Base-by-base conservation (phyloP, 1,284 basidiomycete genomes). In the Apiotrichum mycotoxinovorans region DNA sequence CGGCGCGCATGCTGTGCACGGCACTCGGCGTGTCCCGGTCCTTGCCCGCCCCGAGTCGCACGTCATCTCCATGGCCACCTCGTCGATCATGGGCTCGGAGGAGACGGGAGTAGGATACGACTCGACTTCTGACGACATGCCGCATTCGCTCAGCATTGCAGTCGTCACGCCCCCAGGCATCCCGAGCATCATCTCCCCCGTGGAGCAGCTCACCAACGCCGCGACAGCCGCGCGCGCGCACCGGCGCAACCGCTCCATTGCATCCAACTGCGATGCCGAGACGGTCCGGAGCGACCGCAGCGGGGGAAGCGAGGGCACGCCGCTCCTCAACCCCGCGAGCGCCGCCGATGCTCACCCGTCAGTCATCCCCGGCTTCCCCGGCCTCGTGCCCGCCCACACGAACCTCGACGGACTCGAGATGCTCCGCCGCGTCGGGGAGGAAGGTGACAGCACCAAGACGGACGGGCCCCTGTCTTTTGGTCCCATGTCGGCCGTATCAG, bases 151-250 rank as follows among this genome's bases (percentile, higher is more conserved):
- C 11, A 10, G 12, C 26, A 9, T 42, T 4, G 49, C 40, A n/a
- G 27, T 51, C n/a, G 48, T 58, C 18, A 30, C 33, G 4, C 23
- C 34, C 1, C 48, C 44, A 1, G 44, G 49, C 20, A 22, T 45
- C 25, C 43, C 26, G 5, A 15, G 27, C 1, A 27, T 43, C 20
- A 4, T 41, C 11, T 54, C 52, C 22, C 53, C 57, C 14, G 57
- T 59, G 8, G 40, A 48, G 14, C 57, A 59, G 46, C 57, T 59
- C 14, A 48, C 37, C 12, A 25, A 40, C 2, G 52, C 57, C 2
- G 57, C 57, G 11, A 59, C 30, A 9, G 52, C 52, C 0, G 57
- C 53, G 11, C 49, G 52, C 7, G 18, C 14, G 30, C 47, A 58
- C 52, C 42, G 56, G 5, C 45, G 46, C 46, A 48, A 48, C 46